These are phyloP conservation scores for Debaryomycetaceae sp. DNA, from an alignment of 1,139 yeast species.

Conservation along the genomic window DNA sequence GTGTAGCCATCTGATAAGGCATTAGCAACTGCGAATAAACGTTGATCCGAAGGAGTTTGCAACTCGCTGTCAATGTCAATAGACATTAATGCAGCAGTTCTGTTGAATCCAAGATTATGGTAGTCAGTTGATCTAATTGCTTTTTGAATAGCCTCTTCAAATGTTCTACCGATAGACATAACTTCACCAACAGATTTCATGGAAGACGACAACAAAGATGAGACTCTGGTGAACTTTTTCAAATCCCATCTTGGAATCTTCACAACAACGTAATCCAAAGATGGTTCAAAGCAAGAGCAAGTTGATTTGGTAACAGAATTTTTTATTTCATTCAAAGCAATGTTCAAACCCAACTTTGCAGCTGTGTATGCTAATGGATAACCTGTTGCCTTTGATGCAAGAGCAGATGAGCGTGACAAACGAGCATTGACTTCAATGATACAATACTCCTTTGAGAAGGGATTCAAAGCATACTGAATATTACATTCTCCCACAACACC, in stretches of 20 bases:
- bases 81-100: conserved; percentile 82
- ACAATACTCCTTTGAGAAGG: conserved; percentile 91
- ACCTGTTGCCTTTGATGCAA: conserved; percentile 98
- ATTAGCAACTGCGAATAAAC: conserved; percentile 94
- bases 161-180: conserved; percentile 96
- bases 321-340: conserved; percentile 86
- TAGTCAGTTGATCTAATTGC: conserved; percentile 97
- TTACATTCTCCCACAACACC: conserved; percentile 99
- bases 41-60: conserved; percentile 94
- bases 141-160: conserved; percentile 97
- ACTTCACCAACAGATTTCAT: conserved; percentile 99
- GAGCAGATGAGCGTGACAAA: conserved; percentile 94
- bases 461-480: conserved; percentile 95
- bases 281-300: conserved; percentile 96
- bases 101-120: conserved; percentile 89
- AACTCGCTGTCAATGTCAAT: conserved; percentile 87
- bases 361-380: conserved; percentile 98
- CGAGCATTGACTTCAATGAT: conserved; percentile 98
- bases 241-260: conserved; percentile 99
- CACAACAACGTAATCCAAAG: conserved; percentile 94
- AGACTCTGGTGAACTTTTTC: conserved; percentile 91
- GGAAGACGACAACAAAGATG: conserved; percentile 82
- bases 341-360: conserved; percentile 92
- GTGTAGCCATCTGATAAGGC: conserved; percentile 83
- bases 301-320: conserved; percentile 94